Evolutionary conservation across 2,329 filamentous ascomycete genomes (phyloP).

Genomic region (Clonostachys rosea): DNA sequence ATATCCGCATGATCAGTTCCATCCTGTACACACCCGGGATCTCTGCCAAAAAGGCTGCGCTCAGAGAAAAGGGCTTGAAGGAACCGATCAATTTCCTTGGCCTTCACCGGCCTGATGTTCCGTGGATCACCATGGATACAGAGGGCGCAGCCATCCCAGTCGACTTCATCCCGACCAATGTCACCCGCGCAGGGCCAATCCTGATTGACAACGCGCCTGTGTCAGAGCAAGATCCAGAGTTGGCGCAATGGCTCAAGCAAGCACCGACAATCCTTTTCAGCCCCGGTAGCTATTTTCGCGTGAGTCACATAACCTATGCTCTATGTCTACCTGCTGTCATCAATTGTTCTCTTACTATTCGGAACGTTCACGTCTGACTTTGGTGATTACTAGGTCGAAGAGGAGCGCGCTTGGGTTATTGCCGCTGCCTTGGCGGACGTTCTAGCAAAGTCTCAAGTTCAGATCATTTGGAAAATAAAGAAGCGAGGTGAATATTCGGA

Average conservation of each 20-base stretch:
- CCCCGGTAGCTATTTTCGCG: conserved; percentile 10
- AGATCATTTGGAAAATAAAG: conserved; percentile 19
- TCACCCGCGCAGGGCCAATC: conserved; percentile 13
- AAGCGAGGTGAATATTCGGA: conserved; percentile 3
- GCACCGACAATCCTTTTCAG: conserved; percentile 16
- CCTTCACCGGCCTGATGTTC: conserved; percentile 17
- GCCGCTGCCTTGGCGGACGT: conserved; percentile 8
- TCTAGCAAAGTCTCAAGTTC: conserved; percentile 9
- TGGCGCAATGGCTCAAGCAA: conserved; percentile 11
- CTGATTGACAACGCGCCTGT: conserved; percentile 8
- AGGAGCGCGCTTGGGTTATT: conserved; percentile 10
- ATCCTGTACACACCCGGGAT: conserved; percentile 17
- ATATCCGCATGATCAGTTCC: conserved; percentile 18
- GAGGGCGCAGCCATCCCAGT: conserved; percentile 15
- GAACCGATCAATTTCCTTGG: conserved; percentile 13
- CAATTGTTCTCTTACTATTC: background rate
- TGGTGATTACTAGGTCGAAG: conserved; percentile 3
- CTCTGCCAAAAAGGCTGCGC: conserved; percentile 10
- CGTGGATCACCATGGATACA: conserved; percentile 17
- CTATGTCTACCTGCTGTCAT: background rate
- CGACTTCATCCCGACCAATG: conserved; percentile 10
- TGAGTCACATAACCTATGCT: background rate
- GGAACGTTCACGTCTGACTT: background rate
- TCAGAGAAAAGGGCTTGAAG: conserved; percentile 9
- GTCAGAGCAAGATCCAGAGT: conserved; percentile 14